Evolutionary conservation across 1,284 basidiomycete genomes (phyloP).

Genomic region (Xerocomus minutiporus): DNA sequence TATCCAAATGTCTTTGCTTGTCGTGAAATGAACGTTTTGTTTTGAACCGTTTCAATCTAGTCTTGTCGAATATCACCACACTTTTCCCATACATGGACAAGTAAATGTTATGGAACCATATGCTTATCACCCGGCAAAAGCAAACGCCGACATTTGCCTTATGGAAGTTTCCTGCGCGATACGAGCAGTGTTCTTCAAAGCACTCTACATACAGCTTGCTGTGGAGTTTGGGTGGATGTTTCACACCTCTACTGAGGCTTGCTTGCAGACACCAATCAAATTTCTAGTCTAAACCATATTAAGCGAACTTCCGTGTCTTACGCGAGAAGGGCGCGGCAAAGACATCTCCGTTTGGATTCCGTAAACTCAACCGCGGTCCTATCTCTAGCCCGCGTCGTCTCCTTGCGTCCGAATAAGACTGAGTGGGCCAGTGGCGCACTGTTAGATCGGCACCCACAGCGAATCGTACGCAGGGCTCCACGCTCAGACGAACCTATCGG

Average conservation of each 20-base stretch:
- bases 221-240: slow-evolving; percentile 14
- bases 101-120: background rate
- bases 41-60: background rate
- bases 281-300: slow-evolving; percentile 16
- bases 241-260: slow-evolving; percentile 1
- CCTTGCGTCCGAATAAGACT: background rate
- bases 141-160: background rate
- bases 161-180: background rate
- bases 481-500: no score
- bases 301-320: slow-evolving; percentile 5
- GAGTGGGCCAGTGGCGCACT: background rate
- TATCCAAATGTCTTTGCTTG: background rate
- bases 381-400: background rate
- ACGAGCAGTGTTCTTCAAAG: background rate
- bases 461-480: no score
- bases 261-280: background rate
- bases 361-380: slow-evolving; percentile 13
- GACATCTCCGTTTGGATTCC: slow-evolving; percentile 8
- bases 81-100: background rate
- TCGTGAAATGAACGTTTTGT: no score
- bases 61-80: background rate
- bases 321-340: slow-evolving; percentile 12
- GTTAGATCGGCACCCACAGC: no score
- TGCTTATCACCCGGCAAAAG: background rate
- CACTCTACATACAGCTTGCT: background rate